Evolutionary conservation across 306 rosid genomes (phyloP).

Genomic region (Alnus rubra): DNA sequence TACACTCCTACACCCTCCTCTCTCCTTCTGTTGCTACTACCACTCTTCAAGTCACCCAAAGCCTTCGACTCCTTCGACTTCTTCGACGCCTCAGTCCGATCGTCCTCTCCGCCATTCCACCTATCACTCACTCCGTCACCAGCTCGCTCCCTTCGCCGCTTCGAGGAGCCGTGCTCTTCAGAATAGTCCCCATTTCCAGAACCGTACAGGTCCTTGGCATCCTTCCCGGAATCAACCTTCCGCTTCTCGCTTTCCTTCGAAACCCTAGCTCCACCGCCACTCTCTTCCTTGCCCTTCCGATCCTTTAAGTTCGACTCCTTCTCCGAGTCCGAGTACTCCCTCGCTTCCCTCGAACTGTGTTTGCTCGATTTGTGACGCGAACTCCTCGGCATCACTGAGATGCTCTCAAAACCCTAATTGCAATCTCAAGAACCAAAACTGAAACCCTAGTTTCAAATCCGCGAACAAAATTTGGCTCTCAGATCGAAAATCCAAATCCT

Average conservation of each 20-base stretch:
- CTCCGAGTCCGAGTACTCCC: conserved; percentile 90
- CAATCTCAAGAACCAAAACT: conserved; percentile 5
- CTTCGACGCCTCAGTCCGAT: conserved; percentile 61
- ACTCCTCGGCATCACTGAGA: conserved; percentile 86
- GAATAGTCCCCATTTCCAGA: conserved; percentile 65
- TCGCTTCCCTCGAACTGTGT: conserved; percentile 76
- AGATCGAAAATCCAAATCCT: not conserved
- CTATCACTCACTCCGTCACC: conserved; percentile 72
- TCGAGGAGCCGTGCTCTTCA: conserved; percentile 70
- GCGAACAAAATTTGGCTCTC: not conserved
- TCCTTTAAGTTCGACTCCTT: conserved; percentile 70
- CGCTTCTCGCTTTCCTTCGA: conserved; percentile 77
- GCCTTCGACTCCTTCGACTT: conserved; percentile 59
- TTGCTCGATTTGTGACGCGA: conserved; percentile 95
- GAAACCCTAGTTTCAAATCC: not conserved
- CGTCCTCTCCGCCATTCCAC: conserved; percentile 91
- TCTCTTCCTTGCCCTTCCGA: conserved; percentile 78
- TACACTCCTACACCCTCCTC: conserved; percentile 64
- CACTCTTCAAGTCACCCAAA: conserved; percentile 68
- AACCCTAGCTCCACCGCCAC: conserved; percentile 52
- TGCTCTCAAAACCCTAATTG: conserved; percentile 43
- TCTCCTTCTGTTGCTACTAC: conserved; percentile 69
- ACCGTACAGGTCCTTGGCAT: conserved; percentile 45
- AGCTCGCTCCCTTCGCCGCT: conserved; percentile 74
- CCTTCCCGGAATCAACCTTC: conserved; percentile 69